These are phyloP conservation scores for Plasmodium fragile DNA, from an alignment of 169 alveolate genomes.

Conservation along the genomic window DNA sequence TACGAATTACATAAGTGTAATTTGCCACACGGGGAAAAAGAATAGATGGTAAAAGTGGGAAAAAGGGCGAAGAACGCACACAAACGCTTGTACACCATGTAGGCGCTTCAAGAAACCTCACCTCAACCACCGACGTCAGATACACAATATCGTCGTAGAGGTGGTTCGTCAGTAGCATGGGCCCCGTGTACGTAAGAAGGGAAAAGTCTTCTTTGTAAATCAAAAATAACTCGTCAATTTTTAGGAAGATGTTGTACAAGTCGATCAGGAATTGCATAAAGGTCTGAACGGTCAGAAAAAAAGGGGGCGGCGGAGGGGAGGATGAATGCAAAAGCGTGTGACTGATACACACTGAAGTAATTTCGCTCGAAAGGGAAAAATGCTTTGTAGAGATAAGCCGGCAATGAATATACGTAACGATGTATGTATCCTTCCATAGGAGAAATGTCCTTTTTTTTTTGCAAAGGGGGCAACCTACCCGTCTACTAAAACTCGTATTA, in stretches of 20 bases:
- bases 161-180: slow-evolving; percentile 51
- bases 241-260: slow-evolving; percentile 56
- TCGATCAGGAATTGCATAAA: slow-evolving; percentile 71
- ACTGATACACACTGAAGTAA: neutral
- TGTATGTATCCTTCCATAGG: neutral
- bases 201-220: slow-evolving; percentile 26
- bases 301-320: neutral
- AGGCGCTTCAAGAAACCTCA: neutral
- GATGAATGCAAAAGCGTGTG: neutral
- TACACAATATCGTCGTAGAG: slow-evolving; percentile 60
- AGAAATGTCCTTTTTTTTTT: neutral
- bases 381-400: neutral
- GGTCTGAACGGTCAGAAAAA: slow-evolving; percentile 13
- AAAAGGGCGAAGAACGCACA: neutral
- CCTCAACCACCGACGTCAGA: slow-evolving; percentile 60
- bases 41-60: neutral
- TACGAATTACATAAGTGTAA: neutral
- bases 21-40: neutral
- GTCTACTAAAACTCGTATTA: slow-evolving; percentile 34
- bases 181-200: slow-evolving; percentile 45
- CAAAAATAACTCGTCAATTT: slow-evolving; percentile 56
- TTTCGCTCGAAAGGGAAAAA: neutral
- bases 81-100: neutral
- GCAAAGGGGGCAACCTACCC: neutral
- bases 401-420: neutral